Percentiles rank a stretch among this genome's conserved stretches.
Conservation (phyloP, 768 basidiomycete species). For the Xerocomus spinulosus region DNA sequence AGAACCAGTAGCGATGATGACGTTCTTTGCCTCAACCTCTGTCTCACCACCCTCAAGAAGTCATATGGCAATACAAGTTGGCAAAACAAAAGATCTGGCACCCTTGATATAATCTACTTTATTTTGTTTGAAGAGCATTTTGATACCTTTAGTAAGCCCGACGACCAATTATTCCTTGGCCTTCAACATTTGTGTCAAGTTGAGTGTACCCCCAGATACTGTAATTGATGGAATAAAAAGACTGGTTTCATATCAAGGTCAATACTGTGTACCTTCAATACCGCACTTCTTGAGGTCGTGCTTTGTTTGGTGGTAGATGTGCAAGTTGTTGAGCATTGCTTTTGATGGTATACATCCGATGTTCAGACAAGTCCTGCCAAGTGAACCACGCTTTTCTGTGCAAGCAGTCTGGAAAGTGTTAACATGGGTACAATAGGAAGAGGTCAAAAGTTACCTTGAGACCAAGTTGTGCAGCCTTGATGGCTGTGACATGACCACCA, state of each 20-base stretch:
- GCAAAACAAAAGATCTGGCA: conserved; percentile 77
- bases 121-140: conserved; percentile 92
- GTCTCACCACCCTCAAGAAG: conserved; percentile 83
- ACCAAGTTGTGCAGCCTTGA: conserved; percentile 98
- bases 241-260: background rate
- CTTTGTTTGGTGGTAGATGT: conserved; percentile 90
- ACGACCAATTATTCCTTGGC: conserved; percentile 85
- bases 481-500: conserved; percentile 96
- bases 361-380: conserved; percentile 97
- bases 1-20: conserved; percentile 93
- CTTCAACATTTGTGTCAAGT: conserved; percentile 87
- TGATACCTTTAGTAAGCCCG: conserved; percentile 88
- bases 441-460: conserved; percentile 57
- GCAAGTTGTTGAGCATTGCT: conserved; percentile 99
- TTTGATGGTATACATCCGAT: conserved; percentile 99
- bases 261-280: conserved; percentile 71
- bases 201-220: conserved; percentile 75
- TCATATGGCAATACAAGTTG: conserved; percentile 59
- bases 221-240: conserved; percentile 17
- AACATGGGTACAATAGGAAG: background rate
- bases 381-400: conserved; percentile 91
- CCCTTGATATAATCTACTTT: conserved; percentile 99
- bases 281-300: conserved; percentile 89
- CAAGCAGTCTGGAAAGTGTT: conserved; percentile 72
- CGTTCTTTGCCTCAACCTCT: conserved; percentile 85